Conservation (phyloP, 805 yeast species). For the Lachancea sp. region DNA sequence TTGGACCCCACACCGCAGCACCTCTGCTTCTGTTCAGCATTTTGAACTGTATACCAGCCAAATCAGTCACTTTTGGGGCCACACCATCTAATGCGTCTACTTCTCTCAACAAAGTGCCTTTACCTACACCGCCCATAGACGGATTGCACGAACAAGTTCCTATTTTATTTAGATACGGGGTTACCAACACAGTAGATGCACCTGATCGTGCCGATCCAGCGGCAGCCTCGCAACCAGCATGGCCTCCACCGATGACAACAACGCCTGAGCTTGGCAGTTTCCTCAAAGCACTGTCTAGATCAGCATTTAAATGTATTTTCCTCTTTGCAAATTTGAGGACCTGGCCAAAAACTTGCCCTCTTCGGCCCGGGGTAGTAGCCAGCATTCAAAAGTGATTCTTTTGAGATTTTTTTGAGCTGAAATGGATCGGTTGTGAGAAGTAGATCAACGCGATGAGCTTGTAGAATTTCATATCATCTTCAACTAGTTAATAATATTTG, state of each 20-base stretch:
- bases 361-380: too few species aligned
- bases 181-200: slow-evolving; percentile 47
- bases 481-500: neutral
- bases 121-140: slow-evolving; percentile 97
- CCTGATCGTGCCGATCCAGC: slow-evolving; percentile 88
- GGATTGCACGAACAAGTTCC: slow-evolving; percentile 98
- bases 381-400: too few species aligned
- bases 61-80: slow-evolving; percentile 77
- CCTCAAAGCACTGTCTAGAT: neutral
- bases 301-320: slow-evolving; percentile 4
- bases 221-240: slow-evolving; percentile 98
- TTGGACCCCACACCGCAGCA: slow-evolving; percentile 94
- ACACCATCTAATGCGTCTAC: slow-evolving; percentile 97
- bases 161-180: slow-evolving; percentile 67
- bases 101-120: slow-evolving; percentile 86
- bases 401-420: too few species aligned
- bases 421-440: too few species aligned
- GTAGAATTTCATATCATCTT: neutral
- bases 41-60: slow-evolving; percentile 88
- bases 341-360: too few species aligned
- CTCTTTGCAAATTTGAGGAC: neutral
- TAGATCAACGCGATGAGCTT: neutral
- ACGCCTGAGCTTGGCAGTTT: slow-evolving; percentile 35
- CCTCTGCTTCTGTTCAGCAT: slow-evolving; percentile 83
- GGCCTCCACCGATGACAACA: slow-evolving; percentile 94